Evolutionary conservation across 306 rosid species (phyloP).

Genomic region (Ormosia semicastrata): DNA sequence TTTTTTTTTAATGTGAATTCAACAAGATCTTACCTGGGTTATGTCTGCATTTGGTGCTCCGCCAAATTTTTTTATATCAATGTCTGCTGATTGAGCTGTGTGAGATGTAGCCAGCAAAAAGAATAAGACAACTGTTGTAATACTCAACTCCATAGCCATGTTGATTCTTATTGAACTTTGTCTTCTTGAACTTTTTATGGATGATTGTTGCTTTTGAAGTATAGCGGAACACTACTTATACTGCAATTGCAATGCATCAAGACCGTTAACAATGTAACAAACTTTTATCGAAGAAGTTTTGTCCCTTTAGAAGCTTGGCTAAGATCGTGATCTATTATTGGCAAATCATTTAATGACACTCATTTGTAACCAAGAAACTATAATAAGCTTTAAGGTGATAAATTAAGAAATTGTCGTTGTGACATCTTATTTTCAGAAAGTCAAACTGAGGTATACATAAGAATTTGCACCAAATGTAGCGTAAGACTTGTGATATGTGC

Average conservation of each 20-base stretch:
- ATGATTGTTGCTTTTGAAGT: neutral
- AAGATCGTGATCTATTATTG: neutral
- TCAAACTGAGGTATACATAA: neutral
- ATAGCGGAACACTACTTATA: neutral
- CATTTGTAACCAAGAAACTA: neutral
- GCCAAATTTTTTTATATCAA: constrained; percentile 10
- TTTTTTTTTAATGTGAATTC: no score
- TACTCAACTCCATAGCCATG: neutral
- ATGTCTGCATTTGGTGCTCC: constrained; percentile 25
- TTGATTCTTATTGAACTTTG: neutral
- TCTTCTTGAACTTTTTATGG: neutral
- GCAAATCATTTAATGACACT: neutral
- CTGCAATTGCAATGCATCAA: neutral
- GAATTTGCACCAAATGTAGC: no score
- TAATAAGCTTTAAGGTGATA: neutral
- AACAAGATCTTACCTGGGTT: neutral
- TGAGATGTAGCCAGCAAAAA: neutral
- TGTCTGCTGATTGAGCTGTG: constrained; percentile 1
- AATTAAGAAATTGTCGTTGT: neutral
- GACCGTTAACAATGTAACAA: neutral
- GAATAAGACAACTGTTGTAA: neutral
- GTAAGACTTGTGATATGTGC: no score
- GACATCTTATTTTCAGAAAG: neutral
- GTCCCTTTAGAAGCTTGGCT: neutral
- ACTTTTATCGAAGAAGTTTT: neutral